Base-by-base conservation (phyloP, 192 early-diverging fungal species). In the Entophlyctis luteolus region DNA sequence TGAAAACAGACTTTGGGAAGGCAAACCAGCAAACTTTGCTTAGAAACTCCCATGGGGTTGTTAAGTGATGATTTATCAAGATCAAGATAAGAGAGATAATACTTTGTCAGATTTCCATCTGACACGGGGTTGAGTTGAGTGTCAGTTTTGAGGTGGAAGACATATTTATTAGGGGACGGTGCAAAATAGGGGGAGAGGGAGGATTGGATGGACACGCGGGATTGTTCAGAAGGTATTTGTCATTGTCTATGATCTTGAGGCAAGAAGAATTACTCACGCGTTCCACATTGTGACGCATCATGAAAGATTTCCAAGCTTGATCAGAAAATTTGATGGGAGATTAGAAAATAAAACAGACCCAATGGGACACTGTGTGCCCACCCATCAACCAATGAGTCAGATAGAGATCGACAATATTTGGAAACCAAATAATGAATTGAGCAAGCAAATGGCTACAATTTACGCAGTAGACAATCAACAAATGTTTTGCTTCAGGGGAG, bases 31-130 rank as follows among this genome's bases (percentile, higher is more conserved):
- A 4, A 34, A 39, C 37, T 16, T 59, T 12, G 36, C 57, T 23
- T 42, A 59, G 45, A 39, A 59, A 23, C 12, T 39, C 6, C 57
- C 38, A 5, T 59, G 5, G 16, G 57, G 57, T 34, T 59, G 57
- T 42, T 39, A 59, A 39, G 33, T 36, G 20, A 59, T 34, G 4
- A 59, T 59, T 23, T 59, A 34, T 25, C 23, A 34, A 39, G 57
- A 59, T 34, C 16, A 36, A 4, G 57, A 59, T 18, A 25, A 39
- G 45, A 10, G 38, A n/a, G 37, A 34, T 20, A 39, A 25, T 20
- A 25, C 18, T n/a, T n/a, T n/a, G n/a, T n/a, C n/a, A n/a, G n/a
- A n/a, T n/a, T n/a, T n/a, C n/a, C n/a, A n/a, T n/a, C n/a, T n/a
- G n/a, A n/a, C n/a, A n/a, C n/a, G n/a, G n/a, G n/a, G n/a, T n/a